Evolutionary conservation across 1,284 basidiomycete genomes (phyloP), one percentile per base, ranked within the genome.

Genomic region (Apiotrichum laibachii): DNA sequence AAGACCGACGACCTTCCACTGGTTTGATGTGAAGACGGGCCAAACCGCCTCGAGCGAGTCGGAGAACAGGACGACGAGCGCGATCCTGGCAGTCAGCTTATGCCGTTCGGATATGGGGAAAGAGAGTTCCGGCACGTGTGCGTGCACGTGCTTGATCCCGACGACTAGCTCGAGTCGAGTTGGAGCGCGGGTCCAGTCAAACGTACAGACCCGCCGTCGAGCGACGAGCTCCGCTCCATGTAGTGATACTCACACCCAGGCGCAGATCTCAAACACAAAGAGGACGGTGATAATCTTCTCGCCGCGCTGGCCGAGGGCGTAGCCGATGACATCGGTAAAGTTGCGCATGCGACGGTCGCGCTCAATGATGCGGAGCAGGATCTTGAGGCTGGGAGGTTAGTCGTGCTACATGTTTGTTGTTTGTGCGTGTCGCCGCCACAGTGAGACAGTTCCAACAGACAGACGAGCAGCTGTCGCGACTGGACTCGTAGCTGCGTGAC

Each of bases 211-310:
- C 4, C 26, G 7, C 26, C 26, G 26, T 31, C 26, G 26, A 31
- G 26, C 26, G 26, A 4, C 26, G 26, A 31, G 26, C 26, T 31
- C 26, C 26, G 7, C 4, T 31, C 4, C 26, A 31, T 3, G 26
- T 7, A 43, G 16, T 4, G 42, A 16, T 45, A 69, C 72, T 68
- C 51, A 73, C 72, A 73, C 65, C 75, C 75, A 78, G 45, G 88
- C 84, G 71, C 89, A 90, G n/a, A 91, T 77, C 73, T 94, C 91
- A 5, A 92, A 76, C 64, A 88, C 88, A 72, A 94, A 94, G 57
- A 95, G 78, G 2, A 82, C 65, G 56, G 86, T 88, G 53, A 91
- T 89, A 55, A 88, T 71, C 3, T 84, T 77, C 43, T 84, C 85
- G 0, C 86, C 86, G 35, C 80, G 81, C 1, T 84, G 83, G 7